Base-by-base conservation (phyloP, 306 rosid genomes). In the Ziziphus jujuba region DNA sequence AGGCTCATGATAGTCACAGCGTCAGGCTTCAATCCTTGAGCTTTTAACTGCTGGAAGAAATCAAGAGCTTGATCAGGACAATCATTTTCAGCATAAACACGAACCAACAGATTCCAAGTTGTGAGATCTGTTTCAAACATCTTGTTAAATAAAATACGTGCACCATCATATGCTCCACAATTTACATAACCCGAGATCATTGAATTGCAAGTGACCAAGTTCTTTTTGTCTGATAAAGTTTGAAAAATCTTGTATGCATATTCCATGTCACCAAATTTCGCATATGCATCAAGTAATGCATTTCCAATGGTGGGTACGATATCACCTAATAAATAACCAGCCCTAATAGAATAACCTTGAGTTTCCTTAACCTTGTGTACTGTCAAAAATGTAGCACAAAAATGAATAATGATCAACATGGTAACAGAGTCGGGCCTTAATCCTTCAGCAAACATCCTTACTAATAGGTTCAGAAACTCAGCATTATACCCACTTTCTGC, bases 81-180 rank as follows among this genome's bases (percentile, higher is more conserved):
- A 72, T 84, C 89, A 64, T 90, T 92, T 70, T 82, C 89, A 5
- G 89, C 95, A 69, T 87, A 84, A 67, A 78, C 95, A 43, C 85
- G 83, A 60, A 92, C 70, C 98, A 92, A 82, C 28, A 89, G 86
- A 84, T 89, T 92, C 96, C 96, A 92, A 20, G 92, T 84, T 75
- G 95, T 89, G 74, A 89, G 87, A 81, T 89, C 91, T n/a, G 84
- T 82, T 64, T 87, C 84, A 74, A 83, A 68, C 91, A 85, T 87
- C 36, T 68, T 48, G 47, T 82, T 52, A 76, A 89, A 87, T 57
- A 87, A 61, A 49, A 35, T 74, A 56, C 71, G 67, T 72, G 92
- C 96, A 67, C 79, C 87, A 58, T 75, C 73, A 61, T 76, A 84
- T 34, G 85, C 84, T 65, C 92, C 88, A 68, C 78, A 61, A 69